Base-by-base conservation (phyloP, 495 filamentous ascomycete species). In the Penicillium waksmanii region DNA sequence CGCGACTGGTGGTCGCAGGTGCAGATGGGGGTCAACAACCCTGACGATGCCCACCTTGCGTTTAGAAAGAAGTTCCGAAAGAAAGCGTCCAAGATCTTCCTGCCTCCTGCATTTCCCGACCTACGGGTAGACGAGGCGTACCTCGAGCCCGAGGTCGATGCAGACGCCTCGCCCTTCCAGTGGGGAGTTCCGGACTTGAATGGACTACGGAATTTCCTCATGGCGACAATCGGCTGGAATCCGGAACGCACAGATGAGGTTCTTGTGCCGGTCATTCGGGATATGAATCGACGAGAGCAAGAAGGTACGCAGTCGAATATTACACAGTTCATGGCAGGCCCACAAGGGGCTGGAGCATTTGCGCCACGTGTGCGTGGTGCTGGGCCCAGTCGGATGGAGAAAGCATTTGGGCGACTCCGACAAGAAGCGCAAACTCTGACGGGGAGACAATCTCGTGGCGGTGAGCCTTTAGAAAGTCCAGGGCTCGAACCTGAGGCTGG, bases 261-360 rank as follows among this genome's bases (percentile, higher is more conserved):
- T 3, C 83, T 98, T 3, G 90, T 98, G 10, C 95, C 95, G 0
- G 96, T 98, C 0, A 92, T 98, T 35, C 80, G 85, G 49, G 96
- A 98, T 68, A 96, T 98, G 91, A 97, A 97, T 72, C 82, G 84
- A 2, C 79, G 94, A 35, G 87, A 89, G 58, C 80, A 82, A 12
- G 95, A 98, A 72, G 95, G 96, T 1, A 97, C 93, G 18, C 95
- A 98, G 80, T 87, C 85, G 33, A 98, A 98, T 69, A 96, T 98
- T 62, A 98, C 95, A n/a, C 81, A 85, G 23, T 98, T 86, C 68
- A 95, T 98, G 71, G 77, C 80, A 19, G 85, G 87, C 1, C 74
- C 73, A 3, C 84, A 85, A 0, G 88, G 88, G 0, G 80, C 79
- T 38, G 87, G 89, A 50, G 87, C 86, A 1, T 96, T 95, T 80